Evolutionary conservation across 2,329 filamentous ascomycete species (phyloP).

Genomic region (Aplosporella prunicola): DNA sequence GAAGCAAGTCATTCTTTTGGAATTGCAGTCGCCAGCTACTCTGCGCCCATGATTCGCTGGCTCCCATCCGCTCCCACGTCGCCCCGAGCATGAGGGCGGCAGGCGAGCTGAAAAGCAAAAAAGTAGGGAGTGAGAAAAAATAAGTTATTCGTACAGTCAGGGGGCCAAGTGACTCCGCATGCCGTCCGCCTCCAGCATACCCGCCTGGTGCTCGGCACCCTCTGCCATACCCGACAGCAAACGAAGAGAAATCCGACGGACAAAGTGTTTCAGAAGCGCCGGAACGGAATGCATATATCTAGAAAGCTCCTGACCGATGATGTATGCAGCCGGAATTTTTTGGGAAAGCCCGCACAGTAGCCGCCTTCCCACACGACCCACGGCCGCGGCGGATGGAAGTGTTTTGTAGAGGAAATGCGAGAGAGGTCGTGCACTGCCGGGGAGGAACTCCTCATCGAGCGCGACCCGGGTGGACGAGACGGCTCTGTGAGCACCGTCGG

Average conservation of each 20-base stretch:
- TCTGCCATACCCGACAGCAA: conserved; percentile 5
- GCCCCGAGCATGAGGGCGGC: too few species aligned
- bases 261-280: conserved; percentile 11
- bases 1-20: conserved; percentile 1
- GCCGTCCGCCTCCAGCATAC: conserved; percentile 3
- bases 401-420: conserved; percentile 2
- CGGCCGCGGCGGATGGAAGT: too few species aligned
- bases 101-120: neutral
- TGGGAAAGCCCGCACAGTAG: conserved; percentile 6
- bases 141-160: conserved; percentile 1
- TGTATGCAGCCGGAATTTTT: conserved; percentile 7
- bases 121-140: neutral
- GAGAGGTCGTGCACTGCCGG: conserved; percentile 6
- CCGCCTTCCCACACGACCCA: conserved; percentile 7
- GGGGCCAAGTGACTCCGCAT: conserved; percentile 4
- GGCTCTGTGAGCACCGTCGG: conserved; percentile 2
- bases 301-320: conserved; percentile 10
- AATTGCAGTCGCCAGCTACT: too few species aligned
- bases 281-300: conserved; percentile 11
- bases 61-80: too few species aligned
- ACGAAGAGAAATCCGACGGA: conserved; percentile 6
- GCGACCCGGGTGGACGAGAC: conserved; percentile 3
- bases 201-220: conserved; percentile 2
- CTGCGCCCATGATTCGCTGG: too few species aligned
- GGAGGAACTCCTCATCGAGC: conserved; percentile 8